Conservation (phyloP, 2,329 filamentous ascomycete genomes). For the Arthroderma uncinatum region DNA sequence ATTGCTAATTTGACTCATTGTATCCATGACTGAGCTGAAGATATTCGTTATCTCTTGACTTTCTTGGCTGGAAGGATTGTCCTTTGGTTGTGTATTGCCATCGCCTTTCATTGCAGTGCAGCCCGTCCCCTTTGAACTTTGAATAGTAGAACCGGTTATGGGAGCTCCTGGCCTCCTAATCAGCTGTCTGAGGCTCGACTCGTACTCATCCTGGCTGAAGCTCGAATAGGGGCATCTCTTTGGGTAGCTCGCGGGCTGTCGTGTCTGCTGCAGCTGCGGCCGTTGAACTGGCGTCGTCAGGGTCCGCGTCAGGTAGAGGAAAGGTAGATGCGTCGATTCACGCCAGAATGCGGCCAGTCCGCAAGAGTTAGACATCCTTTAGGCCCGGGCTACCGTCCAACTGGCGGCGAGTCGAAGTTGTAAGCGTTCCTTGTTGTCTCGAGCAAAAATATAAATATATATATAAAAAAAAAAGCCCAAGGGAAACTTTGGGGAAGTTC, state of each 20-base stretch:
- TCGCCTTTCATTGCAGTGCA: background rate
- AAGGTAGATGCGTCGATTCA: constrained; percentile 34
- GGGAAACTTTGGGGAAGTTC: background rate
- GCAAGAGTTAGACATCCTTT: background rate
- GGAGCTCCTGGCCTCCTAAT: background rate
- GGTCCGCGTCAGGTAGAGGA: constrained; percentile 62
- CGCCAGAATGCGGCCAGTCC: background rate
- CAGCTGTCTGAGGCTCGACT: background rate
- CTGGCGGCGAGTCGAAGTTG: background rate
- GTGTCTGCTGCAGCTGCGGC: constrained; percentile 8
- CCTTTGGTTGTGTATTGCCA: background rate
- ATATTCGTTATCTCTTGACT: constrained; percentile 8
- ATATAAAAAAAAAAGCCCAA: background rate
- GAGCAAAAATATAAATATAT: too few relatives aligned
- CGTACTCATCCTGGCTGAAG: background rate
- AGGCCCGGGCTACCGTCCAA: background rate
- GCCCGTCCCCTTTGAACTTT: background rate
- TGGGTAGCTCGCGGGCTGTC: background rate
- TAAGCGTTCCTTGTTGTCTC: background rate
- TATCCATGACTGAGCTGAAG: constrained; percentile 7
- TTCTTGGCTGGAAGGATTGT: background rate
- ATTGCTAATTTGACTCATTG: background rate
- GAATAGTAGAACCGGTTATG: background rate
- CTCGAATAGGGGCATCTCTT: constrained; percentile 16
- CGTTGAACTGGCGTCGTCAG: constrained; percentile 26